Conservation (phyloP, 2,329 filamentous ascomycete species). For the Ceratocystis diversiconidia region DNA sequence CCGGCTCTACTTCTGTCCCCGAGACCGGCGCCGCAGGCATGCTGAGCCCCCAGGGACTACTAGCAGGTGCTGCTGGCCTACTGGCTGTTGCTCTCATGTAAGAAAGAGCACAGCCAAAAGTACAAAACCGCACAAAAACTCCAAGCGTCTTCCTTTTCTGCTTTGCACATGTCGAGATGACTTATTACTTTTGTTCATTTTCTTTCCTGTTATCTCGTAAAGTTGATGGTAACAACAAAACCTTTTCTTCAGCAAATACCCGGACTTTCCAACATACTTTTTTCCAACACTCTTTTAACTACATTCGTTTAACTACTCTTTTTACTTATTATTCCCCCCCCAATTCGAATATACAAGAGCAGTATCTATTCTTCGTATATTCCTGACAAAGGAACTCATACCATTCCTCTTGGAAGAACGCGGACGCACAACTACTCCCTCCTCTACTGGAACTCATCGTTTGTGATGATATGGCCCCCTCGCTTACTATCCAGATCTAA, state of each 20-base stretch:
- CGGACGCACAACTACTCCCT: not conserved
- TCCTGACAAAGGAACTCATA: not conserved
- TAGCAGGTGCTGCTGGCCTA: slow-evolving; percentile 38
- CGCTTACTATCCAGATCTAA: not conserved
- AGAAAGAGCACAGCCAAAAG: slow-evolving; percentile 23
- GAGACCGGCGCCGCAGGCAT: slow-evolving; percentile 27
- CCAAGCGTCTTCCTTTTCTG: slow-evolving; percentile 10
- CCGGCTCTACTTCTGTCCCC: slow-evolving; percentile 27
- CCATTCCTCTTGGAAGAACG: not conserved
- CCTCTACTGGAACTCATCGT: not conserved
- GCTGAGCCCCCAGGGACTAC: slow-evolving; percentile 32
- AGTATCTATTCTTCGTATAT: not conserved
- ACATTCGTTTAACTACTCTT: not conserved
- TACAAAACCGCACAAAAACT: slow-evolving; percentile 2
- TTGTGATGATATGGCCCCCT: not conserved
- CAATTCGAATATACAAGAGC: not conserved
- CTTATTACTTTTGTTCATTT: slow-evolving; percentile 11
- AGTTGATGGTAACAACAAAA: slow-evolving; percentile 13
- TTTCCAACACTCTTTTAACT: not conserved
- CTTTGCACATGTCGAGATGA: slow-evolving; percentile 3
- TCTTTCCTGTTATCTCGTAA: slow-evolving; percentile 8
- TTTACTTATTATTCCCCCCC: not conserved
- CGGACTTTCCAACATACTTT: slow-evolving; percentile 7
- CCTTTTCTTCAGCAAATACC: slow-evolving; percentile 8
- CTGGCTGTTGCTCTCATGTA: slow-evolving; percentile 40